Evolutionary conservation across 495 filamentous ascomycete species (phyloP), one percentile per base, ranked within the genome.

Genomic region (Hypoxylon cercidicola): DNA sequence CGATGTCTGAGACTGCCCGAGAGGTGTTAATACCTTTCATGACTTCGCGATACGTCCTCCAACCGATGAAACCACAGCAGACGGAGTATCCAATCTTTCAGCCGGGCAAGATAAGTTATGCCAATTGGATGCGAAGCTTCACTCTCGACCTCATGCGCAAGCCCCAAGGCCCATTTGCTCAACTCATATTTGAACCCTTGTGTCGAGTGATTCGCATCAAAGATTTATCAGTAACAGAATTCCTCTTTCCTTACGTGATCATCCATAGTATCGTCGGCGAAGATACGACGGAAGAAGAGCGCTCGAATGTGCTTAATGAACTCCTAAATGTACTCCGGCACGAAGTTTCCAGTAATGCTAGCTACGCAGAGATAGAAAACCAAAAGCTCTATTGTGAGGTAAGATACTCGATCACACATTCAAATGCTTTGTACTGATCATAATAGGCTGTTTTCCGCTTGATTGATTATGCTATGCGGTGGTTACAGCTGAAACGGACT

Each of bases 401-500:
- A 80, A 77, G 82, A 12, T 43, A 19, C 23, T 39, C 10, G 35
- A 37, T 16, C 20, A 8, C 15, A 1, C 1, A 11, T 20, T 9
- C 3, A 30, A 10, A 5, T 4, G 8, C 20, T 37, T 43, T 8
- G n/a, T 28, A 43, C 48, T 62, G 7, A 64, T n/a, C 13, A 12
- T 28, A 8, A 35, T 67, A 97, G 92, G 91, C 89, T 53, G 88
- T 97, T 9, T 99, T 99, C 75, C 87, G 88, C 55, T 86, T 96
- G 12, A 82, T 98, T 20, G 96, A 99, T 71, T 97, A 99, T 74
- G 82, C 93, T 58, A 91, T 92, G 56, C 84, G 87, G 45, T 99
- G 96, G 95, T 74, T 95, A 13, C 92, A 96, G 69, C 84, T 89
- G 72, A 93, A 89, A 71, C 75, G 92, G 85, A 72, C 53, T 15